phyloP scores from a whole-genome alignment of 257 asterid genomes.

The Perilla frutescens region DNA sequence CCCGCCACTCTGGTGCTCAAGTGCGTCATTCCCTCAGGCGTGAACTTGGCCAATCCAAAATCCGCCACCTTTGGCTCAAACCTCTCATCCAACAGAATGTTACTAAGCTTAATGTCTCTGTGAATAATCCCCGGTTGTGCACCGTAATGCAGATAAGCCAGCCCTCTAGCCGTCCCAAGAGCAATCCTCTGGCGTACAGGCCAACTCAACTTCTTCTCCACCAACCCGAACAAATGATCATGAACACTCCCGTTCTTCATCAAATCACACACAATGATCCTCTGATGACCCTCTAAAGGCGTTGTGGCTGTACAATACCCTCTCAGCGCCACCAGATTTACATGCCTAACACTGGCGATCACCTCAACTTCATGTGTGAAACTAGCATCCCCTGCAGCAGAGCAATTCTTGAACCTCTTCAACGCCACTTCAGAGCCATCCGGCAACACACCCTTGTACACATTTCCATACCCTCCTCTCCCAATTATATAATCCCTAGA shows the following conservation, averaged over 20 bases:
- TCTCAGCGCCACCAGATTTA: conserved; percentile 72
- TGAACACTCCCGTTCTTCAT: conserved; percentile 86
- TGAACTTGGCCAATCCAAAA: conserved; percentile 88
- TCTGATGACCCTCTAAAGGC: conserved; percentile 77
- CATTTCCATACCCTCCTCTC: conserved; percentile 92
- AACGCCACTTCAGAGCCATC: conserved; percentile 84
- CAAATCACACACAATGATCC: conserved; percentile 86
- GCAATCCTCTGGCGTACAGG: conserved; percentile 79
- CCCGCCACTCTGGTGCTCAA: conserved; percentile 96
- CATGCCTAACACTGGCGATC: conserved; percentile 86
- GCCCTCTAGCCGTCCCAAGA: conserved; percentile 80
- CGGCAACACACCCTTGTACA: conserved; percentile 68
- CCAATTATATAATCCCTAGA: conserved; percentile 64
- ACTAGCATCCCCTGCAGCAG: conserved; percentile 70
- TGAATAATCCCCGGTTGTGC: conserved; percentile 80
- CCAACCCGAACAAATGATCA: conserved; percentile 71
- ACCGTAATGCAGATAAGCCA: conserved; percentile 84
- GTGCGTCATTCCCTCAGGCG: conserved; percentile 82
- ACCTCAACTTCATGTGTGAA: conserved; percentile 85
- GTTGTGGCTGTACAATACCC: conserved; percentile 91
- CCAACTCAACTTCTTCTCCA: conserved; percentile 66
- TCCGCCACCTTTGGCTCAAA: conserved; percentile 90
- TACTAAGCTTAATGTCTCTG: conserved; percentile 85
- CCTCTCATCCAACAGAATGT: conserved; percentile 77
- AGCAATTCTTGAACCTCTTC: conserved; percentile 90